These are phyloP conservation scores for Euphrasia confusa DNA, from an alignment of 257 asterid genomes.

Conservation along the genomic window DNA sequence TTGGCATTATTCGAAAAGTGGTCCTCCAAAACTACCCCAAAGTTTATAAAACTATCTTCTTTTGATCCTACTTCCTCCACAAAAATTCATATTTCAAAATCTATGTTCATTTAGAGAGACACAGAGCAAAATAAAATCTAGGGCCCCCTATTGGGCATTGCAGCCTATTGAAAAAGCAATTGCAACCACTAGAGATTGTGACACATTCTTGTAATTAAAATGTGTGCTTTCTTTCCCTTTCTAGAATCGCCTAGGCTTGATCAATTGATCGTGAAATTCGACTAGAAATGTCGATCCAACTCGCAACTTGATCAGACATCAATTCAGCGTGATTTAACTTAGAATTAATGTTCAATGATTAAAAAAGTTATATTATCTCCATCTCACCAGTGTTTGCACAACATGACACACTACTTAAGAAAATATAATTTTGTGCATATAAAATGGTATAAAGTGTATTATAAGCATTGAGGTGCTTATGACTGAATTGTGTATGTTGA, in stretches of 20 bases:
- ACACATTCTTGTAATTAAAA: constrained; percentile 10
- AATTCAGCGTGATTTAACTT: neutral
- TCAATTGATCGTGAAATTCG: neutral
- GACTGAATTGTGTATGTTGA: too few relatives aligned
- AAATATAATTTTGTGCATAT: too few relatives aligned
- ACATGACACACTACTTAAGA: too few relatives aligned
- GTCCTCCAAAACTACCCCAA: constrained; percentile 24
- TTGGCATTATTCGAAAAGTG: constrained; percentile 29
- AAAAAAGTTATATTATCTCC: too few relatives aligned
- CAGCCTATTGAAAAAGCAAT: constrained; percentile 21
- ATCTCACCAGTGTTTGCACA: too few relatives aligned
- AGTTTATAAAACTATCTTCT: constrained; percentile 1
- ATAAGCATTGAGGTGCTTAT: too few relatives aligned
- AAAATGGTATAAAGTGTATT: too few relatives aligned
- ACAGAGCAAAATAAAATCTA: neutral
- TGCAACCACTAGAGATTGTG: constrained; percentile 25
- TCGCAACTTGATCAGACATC: constrained; percentile 3
- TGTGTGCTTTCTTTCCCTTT: neutral
- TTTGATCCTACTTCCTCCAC: constrained; percentile 23
- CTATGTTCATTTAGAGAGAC: neutral
- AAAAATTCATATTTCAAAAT: constrained; percentile 6
- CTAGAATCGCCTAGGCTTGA: too few relatives aligned
- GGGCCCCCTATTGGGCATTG: constrained; percentile 18
- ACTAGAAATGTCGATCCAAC: neutral
- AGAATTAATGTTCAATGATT: neutral